phyloP scores from a whole-genome alignment of 2,329 filamentous ascomycete genomes.

The Didymella glomerata region DNA sequence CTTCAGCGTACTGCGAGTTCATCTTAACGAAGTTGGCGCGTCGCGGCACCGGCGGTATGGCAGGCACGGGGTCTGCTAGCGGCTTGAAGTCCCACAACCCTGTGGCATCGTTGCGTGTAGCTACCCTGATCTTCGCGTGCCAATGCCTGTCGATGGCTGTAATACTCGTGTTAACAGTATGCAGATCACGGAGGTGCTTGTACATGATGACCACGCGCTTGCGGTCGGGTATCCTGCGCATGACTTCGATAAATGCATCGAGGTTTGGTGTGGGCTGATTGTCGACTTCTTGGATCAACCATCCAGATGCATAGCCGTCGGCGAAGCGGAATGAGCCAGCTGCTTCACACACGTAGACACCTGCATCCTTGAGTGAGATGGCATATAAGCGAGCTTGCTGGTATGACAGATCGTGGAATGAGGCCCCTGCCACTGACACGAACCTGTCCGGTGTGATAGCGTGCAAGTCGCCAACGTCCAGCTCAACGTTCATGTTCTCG shows the following conservation, averaged over 20 bases:
- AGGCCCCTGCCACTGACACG: constrained; percentile 89
- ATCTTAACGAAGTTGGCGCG: constrained; percentile 93
- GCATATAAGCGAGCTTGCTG: constrained; percentile 97
- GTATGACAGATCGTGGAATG: constrained; percentile 96
- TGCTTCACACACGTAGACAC: constrained; percentile 94
- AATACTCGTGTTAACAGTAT: constrained; percentile 92
- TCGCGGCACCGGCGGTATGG: constrained; percentile 73
- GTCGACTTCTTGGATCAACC: constrained; percentile 92
- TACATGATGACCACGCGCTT: constrained; percentile 92
- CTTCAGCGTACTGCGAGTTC: constrained; percentile 84
- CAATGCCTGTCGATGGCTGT: constrained; percentile 94
- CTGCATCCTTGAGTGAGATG: constrained; percentile 77
- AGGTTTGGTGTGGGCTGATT: constrained; percentile 90
- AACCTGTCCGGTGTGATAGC: constrained; percentile 95
- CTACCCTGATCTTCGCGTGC: constrained; percentile 93
- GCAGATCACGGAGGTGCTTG: constrained; percentile 92
- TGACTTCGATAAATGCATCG: constrained; percentile 87
- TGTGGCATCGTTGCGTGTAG: constrained; percentile 85
- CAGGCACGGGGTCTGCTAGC: constrained; percentile 80
- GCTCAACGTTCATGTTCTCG: constrained; percentile 82
- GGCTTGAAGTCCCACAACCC: constrained; percentile 96
- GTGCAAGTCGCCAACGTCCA: constrained; percentile 89
- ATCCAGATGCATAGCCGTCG: constrained; percentile 90
- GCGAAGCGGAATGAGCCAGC: constrained; percentile 89
- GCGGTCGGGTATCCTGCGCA: constrained; percentile 82